Evolutionary conservation across 495 filamentous ascomycete genomes (phyloP).

Genomic region (Penicillium lagena): DNA sequence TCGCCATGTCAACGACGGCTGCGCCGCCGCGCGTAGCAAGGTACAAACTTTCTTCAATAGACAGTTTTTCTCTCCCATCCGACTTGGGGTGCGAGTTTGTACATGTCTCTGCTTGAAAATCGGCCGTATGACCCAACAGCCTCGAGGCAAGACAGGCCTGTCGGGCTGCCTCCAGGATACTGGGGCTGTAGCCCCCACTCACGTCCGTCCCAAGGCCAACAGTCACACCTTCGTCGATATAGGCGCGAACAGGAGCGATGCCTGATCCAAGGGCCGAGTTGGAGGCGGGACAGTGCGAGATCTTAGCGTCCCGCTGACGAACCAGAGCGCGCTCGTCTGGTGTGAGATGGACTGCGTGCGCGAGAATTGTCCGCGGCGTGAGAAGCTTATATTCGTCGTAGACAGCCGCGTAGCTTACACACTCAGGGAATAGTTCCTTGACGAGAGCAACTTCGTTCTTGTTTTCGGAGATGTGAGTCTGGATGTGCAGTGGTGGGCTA

Average conservation of each 20-base stretch:
- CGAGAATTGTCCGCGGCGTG: conserved; percentile 68
- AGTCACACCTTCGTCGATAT: conserved; percentile 61
- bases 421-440: conserved; percentile 57
- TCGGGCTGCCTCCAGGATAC: conserved; percentile 66
- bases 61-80: background rate
- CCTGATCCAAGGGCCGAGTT: conserved; percentile 73
- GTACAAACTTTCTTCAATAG: background rate
- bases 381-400: conserved; percentile 72
- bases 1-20: conserved; percentile 58
- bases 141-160: conserved; percentile 68
- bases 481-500: conserved; percentile 55
- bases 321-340: conserved; percentile 55
- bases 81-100: background rate
- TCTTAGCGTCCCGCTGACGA: conserved; percentile 46
- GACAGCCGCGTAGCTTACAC: conserved; percentile 61
- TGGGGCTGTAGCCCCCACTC: conserved; percentile 69
- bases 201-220: conserved; percentile 83
- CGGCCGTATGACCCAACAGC: conserved; percentile 19
- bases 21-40: conserved; percentile 54
- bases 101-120: background rate
- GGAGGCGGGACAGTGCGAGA: conserved; percentile 75
- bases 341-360: conserved; percentile 75
- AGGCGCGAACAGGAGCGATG: conserved; percentile 55
- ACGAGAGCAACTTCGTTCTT: conserved; percentile 65
- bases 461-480: conserved; percentile 94